Conservation (phyloP, 2,329 filamentous ascomycete genomes). For the Fusarium sp. region DNA sequence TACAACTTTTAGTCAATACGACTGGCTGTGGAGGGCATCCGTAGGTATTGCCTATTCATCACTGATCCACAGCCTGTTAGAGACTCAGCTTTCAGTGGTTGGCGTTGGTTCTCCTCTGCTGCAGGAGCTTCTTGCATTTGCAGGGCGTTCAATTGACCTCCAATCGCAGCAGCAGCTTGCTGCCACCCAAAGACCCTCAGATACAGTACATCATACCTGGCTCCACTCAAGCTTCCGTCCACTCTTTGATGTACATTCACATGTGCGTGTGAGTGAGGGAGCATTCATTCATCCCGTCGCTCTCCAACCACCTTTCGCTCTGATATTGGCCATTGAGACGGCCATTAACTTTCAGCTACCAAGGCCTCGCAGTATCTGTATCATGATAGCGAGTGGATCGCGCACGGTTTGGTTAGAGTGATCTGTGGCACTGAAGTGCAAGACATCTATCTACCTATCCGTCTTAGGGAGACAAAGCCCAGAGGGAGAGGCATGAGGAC, state of each 20-base stretch:
- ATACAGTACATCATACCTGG: constrained; percentile 4
- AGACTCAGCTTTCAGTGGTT: constrained; percentile 1
- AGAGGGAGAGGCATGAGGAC: constrained; percentile 31
- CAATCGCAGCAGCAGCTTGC: constrained; percentile 38
- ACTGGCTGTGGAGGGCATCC: constrained; percentile 1
- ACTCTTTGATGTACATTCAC: constrained; percentile 30
- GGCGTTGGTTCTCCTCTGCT: constrained; percentile 18
- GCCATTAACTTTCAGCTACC: constrained; percentile 12
- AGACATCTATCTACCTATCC: constrained; percentile 23
- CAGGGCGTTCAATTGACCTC: constrained; percentile 27
- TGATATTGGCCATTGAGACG: constrained; percentile 3
- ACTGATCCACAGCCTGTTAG: constrained; percentile 6
- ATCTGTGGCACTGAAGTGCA: constrained; percentile 35
- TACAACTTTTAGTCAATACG: constrained; percentile 9
- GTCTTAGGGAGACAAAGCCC: constrained; percentile 19
- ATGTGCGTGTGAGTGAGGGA: constrained; percentile 1
- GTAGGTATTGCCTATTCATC: constrained; percentile 7
- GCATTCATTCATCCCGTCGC: constrained; percentile 25
- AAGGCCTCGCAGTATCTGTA: constrained; percentile 14
- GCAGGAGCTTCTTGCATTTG: constrained; percentile 31
- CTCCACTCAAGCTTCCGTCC: constrained; percentile 35
- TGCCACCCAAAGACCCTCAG: neutral
- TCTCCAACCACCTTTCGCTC: constrained; percentile 11
- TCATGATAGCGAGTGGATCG: constrained; percentile 33
- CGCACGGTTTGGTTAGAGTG: constrained; percentile 30